phyloP scores from a whole-genome alignment of 2,329 filamentous ascomycete species.

The Torrubiella hemipterigena region DNA sequence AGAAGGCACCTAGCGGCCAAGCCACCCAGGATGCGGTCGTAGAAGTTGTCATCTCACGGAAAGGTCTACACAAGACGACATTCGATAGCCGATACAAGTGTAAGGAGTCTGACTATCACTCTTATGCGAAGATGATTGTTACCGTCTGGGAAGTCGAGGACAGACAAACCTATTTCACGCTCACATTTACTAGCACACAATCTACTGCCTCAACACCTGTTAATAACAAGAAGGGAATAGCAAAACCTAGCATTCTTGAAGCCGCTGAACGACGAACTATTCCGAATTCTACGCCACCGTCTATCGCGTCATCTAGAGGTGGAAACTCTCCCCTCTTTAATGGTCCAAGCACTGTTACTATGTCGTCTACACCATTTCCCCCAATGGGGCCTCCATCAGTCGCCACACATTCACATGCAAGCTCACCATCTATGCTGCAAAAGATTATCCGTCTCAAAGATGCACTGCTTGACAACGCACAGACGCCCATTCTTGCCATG shows the following conservation, averaged over 20 bases:
- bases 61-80: slow-evolving; percentile 26
- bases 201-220: slow-evolving; percentile 20
- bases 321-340: slow-evolving; percentile 33
- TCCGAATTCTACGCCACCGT: slow-evolving; percentile 30
- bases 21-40: slow-evolving; percentile 48
- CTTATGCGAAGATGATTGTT: slow-evolving; percentile 64
- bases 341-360: slow-evolving; percentile 39
- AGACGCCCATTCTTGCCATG: slow-evolving; percentile 65
- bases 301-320: slow-evolving; percentile 33
- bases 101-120: slow-evolving; percentile 25
- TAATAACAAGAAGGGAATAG: slow-evolving; percentile 23
- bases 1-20: slow-evolving; percentile 11
- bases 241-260: slow-evolving; percentile 27
- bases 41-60: slow-evolving; percentile 53
- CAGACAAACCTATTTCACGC: slow-evolving; percentile 55
- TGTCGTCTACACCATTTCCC: slow-evolving; percentile 50
- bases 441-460: slow-evolving; percentile 69
- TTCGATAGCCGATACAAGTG: slow-evolving; percentile 20
- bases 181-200: slow-evolving; percentile 59
- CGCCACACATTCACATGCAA: slow-evolving; percentile 36
- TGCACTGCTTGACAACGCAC: slow-evolving; percentile 61
- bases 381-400: slow-evolving; percentile 53
- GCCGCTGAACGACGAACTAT: slow-evolving; percentile 34
- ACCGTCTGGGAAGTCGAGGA: slow-evolving; percentile 62
- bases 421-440: slow-evolving; percentile 53